Conservation (phyloP, 2,329 filamentous ascomycete genomes). For the Nigrospora sphaerica region DNA sequence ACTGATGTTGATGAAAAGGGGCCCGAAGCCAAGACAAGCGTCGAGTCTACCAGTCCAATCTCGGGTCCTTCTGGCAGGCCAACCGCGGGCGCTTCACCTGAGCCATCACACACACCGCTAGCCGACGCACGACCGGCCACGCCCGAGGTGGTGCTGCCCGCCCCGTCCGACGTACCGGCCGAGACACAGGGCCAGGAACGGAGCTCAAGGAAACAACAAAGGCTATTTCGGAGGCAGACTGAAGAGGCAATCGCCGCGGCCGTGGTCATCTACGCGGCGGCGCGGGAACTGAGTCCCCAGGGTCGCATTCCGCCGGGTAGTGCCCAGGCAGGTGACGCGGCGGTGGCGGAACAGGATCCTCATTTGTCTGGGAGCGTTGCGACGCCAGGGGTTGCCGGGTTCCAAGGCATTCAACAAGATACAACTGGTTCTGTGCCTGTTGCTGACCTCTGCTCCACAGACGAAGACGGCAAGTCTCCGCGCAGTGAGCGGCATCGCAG, state of each 20-base stretch:
- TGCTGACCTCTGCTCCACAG: constrained; percentile 7
- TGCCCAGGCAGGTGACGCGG: constrained; percentile 1
- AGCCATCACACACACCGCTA: not conserved
- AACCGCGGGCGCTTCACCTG: constrained; percentile 4
- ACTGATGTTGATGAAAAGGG: constrained; percentile 1
- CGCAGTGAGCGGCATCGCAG: not conserved
- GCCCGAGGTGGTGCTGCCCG: constrained; percentile 2
- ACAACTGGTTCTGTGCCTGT: constrained; percentile 5
- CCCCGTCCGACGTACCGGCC: constrained; percentile 1
- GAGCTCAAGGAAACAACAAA: constrained; percentile 2
- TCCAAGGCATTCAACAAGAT: constrained; percentile 1
- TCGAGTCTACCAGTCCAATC: constrained; percentile 5
- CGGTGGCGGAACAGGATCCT: not conserved
- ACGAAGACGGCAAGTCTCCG: constrained; percentile 6
- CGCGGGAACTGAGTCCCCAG: constrained; percentile 1
- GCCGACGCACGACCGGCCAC: not conserved
- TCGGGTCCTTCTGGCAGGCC: constrained; percentile 7
- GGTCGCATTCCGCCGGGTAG: constrained; percentile 2
- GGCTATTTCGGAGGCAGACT: not conserved
- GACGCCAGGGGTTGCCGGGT: constrained; percentile 4
- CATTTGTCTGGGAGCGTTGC: constrained; percentile 1
- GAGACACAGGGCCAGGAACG: constrained; percentile 1
- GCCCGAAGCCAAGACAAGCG: constrained; percentile 3
- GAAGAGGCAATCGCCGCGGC: constrained; percentile 5
- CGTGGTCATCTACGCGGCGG: constrained; percentile 5